A percentile compares a stretch with the other conserved stretches of the same genome.
These are phyloP conservation scores for Podospora anserina DNA, from an alignment of 495 filamentous ascomycete genomes.

Conservation along the genomic window DNA sequence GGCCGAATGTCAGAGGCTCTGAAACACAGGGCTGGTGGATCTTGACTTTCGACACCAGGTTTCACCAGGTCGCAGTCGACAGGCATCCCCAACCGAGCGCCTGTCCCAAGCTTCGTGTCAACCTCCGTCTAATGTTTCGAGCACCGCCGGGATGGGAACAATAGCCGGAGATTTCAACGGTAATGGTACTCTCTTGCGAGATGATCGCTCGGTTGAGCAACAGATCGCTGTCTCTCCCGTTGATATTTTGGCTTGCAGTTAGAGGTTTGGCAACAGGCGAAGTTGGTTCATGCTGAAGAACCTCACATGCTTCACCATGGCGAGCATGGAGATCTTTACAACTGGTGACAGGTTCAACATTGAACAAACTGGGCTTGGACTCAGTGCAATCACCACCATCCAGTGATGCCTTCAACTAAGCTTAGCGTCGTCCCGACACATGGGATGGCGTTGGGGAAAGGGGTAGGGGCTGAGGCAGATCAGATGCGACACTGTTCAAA, in stretches of 20 bases:
- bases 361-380: no score
- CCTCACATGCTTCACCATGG: not conserved
- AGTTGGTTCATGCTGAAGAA: not conserved
- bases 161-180: not conserved
- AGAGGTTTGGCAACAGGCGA: not conserved
- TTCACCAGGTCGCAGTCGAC: conserved; percentile 8
- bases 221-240: not conserved
- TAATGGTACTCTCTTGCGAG: not conserved
- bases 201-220: not conserved
- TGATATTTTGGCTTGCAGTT: not conserved
- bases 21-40: not conserved
- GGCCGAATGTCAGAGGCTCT: not conserved
- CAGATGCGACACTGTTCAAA: conserved; percentile 12
- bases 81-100: conserved; percentile 1
- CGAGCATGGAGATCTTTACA: no score
- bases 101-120: conserved; percentile 6
- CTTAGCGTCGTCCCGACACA: not conserved
- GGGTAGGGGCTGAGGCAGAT: conserved; percentile 12
- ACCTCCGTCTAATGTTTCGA: not conserved
- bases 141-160: not conserved
- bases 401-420: not conserved
- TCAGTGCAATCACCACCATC: not conserved
- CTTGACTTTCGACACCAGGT: conserved; percentile 4
- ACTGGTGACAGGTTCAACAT: no score
- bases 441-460: conserved; percentile 2